Evolutionary conservation across 768 basidiomycete species (phyloP).

Genomic region (Rhodotorula sphaerocarpa): DNA sequence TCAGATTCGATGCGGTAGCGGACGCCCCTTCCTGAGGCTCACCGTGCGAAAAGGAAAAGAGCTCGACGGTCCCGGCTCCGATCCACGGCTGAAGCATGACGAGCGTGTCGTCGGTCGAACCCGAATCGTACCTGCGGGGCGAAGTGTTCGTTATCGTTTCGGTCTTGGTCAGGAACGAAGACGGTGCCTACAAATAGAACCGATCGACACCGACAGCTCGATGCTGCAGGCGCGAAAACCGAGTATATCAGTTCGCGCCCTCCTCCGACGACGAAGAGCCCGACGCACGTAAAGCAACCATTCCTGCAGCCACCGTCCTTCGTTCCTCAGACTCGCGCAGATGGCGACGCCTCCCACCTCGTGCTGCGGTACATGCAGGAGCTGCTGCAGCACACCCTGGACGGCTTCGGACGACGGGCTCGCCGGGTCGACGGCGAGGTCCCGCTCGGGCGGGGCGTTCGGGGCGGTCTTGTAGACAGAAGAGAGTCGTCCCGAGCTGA

Average conservation of each 20-base stretch:
- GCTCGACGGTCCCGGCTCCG: conserved; percentile 6
- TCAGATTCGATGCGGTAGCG: too few relatives aligned
- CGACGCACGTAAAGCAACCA: conserved; percentile 14
- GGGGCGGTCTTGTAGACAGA: too few relatives aligned
- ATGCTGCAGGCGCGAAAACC: background rate
- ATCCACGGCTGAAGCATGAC: conserved; percentile 15
- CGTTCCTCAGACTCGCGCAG: background rate
- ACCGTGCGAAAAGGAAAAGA: conserved; percentile 5
- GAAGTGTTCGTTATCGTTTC: background rate
- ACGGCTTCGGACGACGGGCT: too few relatives aligned
- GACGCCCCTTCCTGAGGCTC: too few relatives aligned
- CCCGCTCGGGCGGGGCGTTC: too few relatives aligned
- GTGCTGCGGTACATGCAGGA: background rate
- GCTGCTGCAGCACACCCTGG: too few relatives aligned
- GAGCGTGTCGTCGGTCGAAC: conserved; percentile 15
- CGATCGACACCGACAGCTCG: conserved; percentile 7
- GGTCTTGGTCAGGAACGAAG: too few relatives aligned
- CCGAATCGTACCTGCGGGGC: conserved; percentile 12
- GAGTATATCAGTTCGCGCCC: background rate
- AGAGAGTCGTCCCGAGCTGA: too few relatives aligned
- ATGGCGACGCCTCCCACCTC: background rate
- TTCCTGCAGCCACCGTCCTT: background rate
- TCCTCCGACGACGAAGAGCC: background rate
- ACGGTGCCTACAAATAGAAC: conserved; percentile 18
- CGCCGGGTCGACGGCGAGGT: too few relatives aligned